Percentiles rank a stretch among this genome's conserved stretches.
Evolutionary conservation across 2,329 filamentous ascomycete species (phyloP).

Genomic region (Podosphaera fusca): DNA sequence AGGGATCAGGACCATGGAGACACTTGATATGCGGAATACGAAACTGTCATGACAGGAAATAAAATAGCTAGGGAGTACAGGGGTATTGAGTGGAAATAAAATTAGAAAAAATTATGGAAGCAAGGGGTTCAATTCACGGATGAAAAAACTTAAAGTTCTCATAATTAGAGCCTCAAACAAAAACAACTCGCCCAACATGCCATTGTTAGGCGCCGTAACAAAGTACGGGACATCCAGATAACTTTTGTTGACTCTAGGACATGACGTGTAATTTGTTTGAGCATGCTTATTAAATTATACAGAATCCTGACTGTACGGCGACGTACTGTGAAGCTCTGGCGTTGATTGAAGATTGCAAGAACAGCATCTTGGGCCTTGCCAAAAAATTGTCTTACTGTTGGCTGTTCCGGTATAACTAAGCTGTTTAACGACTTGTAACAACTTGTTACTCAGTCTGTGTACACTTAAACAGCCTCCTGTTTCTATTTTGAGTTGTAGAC

Average conservation of each 20-base stretch:
- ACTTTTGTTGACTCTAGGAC: background rate
- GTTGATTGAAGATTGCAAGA: background rate
- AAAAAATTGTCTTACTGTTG: background rate
- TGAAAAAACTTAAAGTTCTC: background rate
- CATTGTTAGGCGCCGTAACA: background rate
- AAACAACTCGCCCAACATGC: background rate
- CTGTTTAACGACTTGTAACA: background rate
- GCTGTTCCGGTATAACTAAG: background rate
- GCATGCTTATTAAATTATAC: background rate
- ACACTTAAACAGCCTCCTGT: background rate
- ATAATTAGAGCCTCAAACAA: background rate
- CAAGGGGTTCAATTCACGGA: conserved; percentile 3
- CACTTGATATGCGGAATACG: background rate
- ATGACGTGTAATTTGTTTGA: background rate
- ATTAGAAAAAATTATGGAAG: conserved; percentile 6
- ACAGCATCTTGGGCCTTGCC: background rate
- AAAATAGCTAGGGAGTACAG: conserved; percentile 13
- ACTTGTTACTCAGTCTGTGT: background rate
- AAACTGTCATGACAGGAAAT: conserved; percentile 15
- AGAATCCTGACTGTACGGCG: background rate
- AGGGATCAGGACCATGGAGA: conserved; percentile 6
- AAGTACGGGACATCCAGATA: no score
- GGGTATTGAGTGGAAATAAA: conserved; percentile 6
- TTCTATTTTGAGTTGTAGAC: background rate
- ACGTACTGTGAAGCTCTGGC: background rate